Percentiles rank a stretch among this genome's conserved stretches.
Conservation (phyloP, 257 asterid genomes). For the Solanum virginianum region DNA sequence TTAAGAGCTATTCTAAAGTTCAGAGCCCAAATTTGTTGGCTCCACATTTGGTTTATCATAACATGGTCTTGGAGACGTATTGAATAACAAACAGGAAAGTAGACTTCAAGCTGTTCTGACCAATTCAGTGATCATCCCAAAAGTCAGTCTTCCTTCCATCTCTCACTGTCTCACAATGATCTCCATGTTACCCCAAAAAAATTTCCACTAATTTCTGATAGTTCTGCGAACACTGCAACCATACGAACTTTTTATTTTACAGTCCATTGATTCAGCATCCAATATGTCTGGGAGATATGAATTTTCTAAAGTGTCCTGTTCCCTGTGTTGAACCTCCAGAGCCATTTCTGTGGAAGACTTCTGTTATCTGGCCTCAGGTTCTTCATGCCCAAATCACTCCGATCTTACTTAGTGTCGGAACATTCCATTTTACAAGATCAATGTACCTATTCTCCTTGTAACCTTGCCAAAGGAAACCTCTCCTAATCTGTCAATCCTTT, state of each 20-base stretch:
- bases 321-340: not conserved
- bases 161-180: not conserved
- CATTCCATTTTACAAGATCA: not conserved
- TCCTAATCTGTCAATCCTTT: not conserved
- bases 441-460: not conserved
- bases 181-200: not conserved
- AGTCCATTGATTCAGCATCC: too few relatives aligned
- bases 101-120: too few relatives aligned
- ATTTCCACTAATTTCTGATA: not conserved
- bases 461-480: not conserved
- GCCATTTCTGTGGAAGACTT: not conserved
- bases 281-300: too few relatives aligned
- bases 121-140: not conserved
- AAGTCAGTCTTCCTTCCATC: not conserved
- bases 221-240: not conserved
- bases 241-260: too few relatives aligned
- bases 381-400: not conserved
- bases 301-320: not conserved
- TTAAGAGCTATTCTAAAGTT: not conserved
- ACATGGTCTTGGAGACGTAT: not conserved
- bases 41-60: not conserved
- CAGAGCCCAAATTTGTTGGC: not conserved
- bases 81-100: not conserved
- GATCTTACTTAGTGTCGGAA: not conserved
- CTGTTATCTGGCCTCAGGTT: not conserved